Evolutionary conservation across 225 moss, liverwort and hornwort genomes (phyloP), one percentile per base, ranked within the genome.

Genomic region (Physcomitrellopsis africana): DNA sequence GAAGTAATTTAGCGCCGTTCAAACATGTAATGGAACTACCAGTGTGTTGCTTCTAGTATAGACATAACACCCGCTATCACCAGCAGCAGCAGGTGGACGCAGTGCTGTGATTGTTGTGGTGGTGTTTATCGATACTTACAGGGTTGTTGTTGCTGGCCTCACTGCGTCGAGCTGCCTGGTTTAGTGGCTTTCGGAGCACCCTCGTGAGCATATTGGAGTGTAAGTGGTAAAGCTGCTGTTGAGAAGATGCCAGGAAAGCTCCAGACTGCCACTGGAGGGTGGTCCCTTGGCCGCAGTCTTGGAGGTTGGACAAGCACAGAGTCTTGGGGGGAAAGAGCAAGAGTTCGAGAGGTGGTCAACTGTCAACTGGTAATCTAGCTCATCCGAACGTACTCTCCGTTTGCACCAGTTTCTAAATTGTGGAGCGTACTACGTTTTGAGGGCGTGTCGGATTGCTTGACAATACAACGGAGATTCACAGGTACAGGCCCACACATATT

Each of bases 191-290:
- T 46, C 22, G 3, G 10, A 68, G 46, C 16, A 23, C 60, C 45
- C 12, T 51, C n/a, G 68, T 23, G 66, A 53, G 43, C 63, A 11
- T 51, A 60, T 72, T 59, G 72, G 9, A 11, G 60, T 43, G 43
- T 73, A 72, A 16, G 53, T 26, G 67, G 67, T 79, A 24, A 24
- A 24, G 79, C 79, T 79, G 69, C 62, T 47, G 63, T 45, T 16
- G 68, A 61, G 68, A 68, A 74, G 74, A 74, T 74, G 73, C 79
- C 44, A 7, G 67, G 72, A 72, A 72, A 66, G 72, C 43, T 73
- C 61, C 79, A 37, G 68, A 54, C 63, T 68, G 68, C 16, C 54
- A 46, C 61, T 55, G 79, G 63, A 65, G 80, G 64, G 70, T 51
- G 60, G 51, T 60, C 51, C 18, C 60, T 79, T 67, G 79, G 52